Conservation (phyloP, 2,329 filamentous ascomycete genomes). For the Colletotrichum spinosum region DNA sequence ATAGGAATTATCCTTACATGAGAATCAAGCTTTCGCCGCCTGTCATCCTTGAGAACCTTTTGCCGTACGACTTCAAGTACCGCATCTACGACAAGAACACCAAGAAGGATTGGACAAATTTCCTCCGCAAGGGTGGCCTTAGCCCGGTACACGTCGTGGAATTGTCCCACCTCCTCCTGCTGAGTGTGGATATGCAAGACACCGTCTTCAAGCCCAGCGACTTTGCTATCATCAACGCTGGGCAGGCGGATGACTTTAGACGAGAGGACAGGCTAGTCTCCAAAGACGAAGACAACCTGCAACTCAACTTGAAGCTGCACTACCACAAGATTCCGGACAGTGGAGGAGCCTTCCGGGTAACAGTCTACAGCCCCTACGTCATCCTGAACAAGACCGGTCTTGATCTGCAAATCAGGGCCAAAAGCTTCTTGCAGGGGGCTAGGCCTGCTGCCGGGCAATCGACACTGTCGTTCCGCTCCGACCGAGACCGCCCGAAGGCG, state of each 20-base stretch:
- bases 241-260: conserved; percentile 86
- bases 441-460: conserved; percentile 86
- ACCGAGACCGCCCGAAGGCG: conserved; percentile 74
- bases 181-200: conserved; percentile 97
- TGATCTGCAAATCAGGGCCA: conserved; percentile 87
- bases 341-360: conserved; percentile 95
- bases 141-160: conserved; percentile 98
- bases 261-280: conserved; percentile 83
- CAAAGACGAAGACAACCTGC: conserved; percentile 85
- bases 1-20: conserved; percentile 92
- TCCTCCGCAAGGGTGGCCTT: conserved; percentile 93
- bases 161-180: conserved; percentile 88
- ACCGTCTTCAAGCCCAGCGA: conserved; percentile 95
- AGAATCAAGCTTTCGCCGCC: conserved; percentile 90
- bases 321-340: conserved; percentile 92
- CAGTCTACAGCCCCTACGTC: conserved; percentile 94
- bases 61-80: conserved; percentile 99
- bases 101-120: conserved; percentile 99
- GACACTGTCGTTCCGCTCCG: conserved; percentile 60
- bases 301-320: conserved; percentile 85
- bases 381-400: conserved; percentile 95
- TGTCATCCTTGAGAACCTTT: conserved; percentile 90
- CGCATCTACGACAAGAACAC: conserved; percentile 99
- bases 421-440: conserved; percentile 86
- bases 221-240: conserved; percentile 96